These are phyloP conservation scores for Euphorbia celastroides DNA, from an alignment of 441 rosid genomes.

Conservation along the genomic window DNA sequence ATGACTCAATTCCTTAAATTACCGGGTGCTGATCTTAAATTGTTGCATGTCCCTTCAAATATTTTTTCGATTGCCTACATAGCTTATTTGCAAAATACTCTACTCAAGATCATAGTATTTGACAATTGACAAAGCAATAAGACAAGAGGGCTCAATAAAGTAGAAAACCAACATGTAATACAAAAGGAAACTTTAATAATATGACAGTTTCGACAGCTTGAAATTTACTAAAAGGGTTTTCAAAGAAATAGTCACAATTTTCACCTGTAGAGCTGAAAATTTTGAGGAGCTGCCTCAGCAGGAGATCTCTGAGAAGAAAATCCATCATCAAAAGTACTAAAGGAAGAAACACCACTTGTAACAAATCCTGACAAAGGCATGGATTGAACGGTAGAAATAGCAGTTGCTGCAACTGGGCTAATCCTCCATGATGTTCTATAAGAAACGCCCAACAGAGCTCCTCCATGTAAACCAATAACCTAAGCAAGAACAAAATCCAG, in stretches of 20 bases:
- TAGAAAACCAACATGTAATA: neutral
- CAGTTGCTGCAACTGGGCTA: slow-evolving; percentile 85
- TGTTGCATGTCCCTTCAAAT: neutral
- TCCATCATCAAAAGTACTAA: slow-evolving; percentile 76
- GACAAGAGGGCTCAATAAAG: neutral
- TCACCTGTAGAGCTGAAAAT: slow-evolving; percentile 94
- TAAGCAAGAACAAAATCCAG: slow-evolving; percentile 25
- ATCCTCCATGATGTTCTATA: slow-evolving; percentile 84
- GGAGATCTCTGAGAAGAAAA: slow-evolving; percentile 62
- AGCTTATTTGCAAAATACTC: neutral
- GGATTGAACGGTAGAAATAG: slow-evolving; percentile 90
- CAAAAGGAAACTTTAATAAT: neutral
- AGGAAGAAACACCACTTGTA: slow-evolving; percentile 68
- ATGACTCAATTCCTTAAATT: too few species aligned
- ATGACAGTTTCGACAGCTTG: neutral
- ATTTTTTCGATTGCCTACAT: neutral
- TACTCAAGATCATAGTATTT: too few species aligned
- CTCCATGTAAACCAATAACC: slow-evolving; percentile 95
- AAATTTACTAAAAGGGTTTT: neutral
- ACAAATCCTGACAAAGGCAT: slow-evolving; percentile 99
- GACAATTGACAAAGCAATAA: neutral
- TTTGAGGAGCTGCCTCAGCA: slow-evolving; percentile 76
- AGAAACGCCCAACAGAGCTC: slow-evolving; percentile 94
- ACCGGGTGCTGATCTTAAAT: neutral
- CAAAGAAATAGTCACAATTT: neutral